phyloP scores from a whole-genome alignment of 257 asterid genomes.

The Galeopsis tetrahit region DNA sequence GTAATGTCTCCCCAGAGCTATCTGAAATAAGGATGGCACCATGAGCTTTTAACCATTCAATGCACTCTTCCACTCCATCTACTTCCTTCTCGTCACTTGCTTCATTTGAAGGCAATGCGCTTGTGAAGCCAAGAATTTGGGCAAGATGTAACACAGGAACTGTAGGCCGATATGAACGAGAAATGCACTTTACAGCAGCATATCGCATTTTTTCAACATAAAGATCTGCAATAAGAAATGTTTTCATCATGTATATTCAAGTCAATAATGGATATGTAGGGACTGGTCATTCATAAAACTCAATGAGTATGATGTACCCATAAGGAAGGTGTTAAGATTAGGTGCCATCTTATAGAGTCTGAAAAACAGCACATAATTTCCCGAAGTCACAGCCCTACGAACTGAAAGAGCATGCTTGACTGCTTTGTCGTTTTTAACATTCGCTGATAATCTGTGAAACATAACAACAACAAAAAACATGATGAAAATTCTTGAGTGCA shows the following conservation, averaged over 20 bases:
- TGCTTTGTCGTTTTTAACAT: conserved; percentile 67
- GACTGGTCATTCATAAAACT: conserved; percentile 14
- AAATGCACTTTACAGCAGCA: conserved; percentile 87
- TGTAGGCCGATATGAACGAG: conserved; percentile 95
- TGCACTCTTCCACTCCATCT: conserved; percentile 83
- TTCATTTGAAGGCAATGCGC: conserved; percentile 52
- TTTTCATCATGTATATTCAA: conserved; percentile 20
- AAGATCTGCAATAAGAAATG: conserved; percentile 64
- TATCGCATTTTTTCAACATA: conserved; percentile 97
- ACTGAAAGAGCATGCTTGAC: conserved; percentile 94
- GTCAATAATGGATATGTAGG: conserved; percentile 11
- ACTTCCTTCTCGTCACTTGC: conserved; percentile 55
- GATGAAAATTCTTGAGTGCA: conserved; percentile 13
- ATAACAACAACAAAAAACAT: conserved; percentile 19
- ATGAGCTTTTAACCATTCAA: conserved; percentile 96
- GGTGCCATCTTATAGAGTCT: conserved; percentile 89
- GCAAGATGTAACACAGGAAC: conserved; percentile 82
- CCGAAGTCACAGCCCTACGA: conserved; percentile 88
- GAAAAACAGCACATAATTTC: conserved; percentile 87
- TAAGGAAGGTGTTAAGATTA: conserved; percentile 73
- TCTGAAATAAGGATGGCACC: conserved; percentile 85
- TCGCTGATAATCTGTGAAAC: conserved; percentile 68
- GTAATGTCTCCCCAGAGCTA: conserved; percentile 68
- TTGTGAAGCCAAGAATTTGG: conserved; percentile 77
- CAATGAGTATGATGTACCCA: conserved; percentile 61